Evolutionary conservation across 2,329 filamentous ascomycete species (phyloP), one percentile per base, ranked within the genome.

Genomic region (Penicillium janthinellum): DNA sequence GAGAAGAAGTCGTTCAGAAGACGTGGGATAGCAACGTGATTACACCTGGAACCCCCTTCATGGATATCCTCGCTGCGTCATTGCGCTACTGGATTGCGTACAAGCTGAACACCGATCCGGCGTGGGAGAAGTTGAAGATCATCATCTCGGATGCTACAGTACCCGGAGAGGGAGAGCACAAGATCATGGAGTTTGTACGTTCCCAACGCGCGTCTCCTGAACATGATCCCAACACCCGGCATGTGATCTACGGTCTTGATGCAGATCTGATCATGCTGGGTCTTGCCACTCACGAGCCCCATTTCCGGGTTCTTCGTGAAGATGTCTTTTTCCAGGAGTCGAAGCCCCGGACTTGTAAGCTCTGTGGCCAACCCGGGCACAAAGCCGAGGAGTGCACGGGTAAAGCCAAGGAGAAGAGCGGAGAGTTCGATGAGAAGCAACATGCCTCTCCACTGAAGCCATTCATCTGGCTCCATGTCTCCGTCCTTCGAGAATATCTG

Each of bases 221-320:
- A 65, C 92, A 99, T 76, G 89, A 99, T 71, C 95, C 95, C 25
- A 98, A 99, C 75, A 98, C 95, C 22, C 90, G 91, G 62, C 95
- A 99, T 79, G 96, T 99, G 70, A 97, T 99, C 63, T 99, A 99
- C 74, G 95, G 95, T 52, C 83, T 99, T 67, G 95, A 99, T 81
- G 96, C 95, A 61, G 95, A 99, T 84, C 83, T 99, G 67, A 99
- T 99, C 79, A 99, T 99, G 95, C 83, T 99, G 73, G 95, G 94
- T 61, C 86, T 99, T 67, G 95, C 91, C 28, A 99, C 95, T 15
- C 96, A 99, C 77, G 96, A 99, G 75, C 95, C 96, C 56, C 90
- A 98, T 78, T 99, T 99, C 77, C 89, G 93, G 70, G 92, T 99
- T 52, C 83, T 99, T 52, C 90, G 95, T 78, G 95, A 99, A 78